A percentile compares a stretch with the other conserved stretches of the same genome.
phyloP scores from a whole-genome alignment of 2,329 filamentous ascomycete genomes.

The Penicillium sp. region DNA sequence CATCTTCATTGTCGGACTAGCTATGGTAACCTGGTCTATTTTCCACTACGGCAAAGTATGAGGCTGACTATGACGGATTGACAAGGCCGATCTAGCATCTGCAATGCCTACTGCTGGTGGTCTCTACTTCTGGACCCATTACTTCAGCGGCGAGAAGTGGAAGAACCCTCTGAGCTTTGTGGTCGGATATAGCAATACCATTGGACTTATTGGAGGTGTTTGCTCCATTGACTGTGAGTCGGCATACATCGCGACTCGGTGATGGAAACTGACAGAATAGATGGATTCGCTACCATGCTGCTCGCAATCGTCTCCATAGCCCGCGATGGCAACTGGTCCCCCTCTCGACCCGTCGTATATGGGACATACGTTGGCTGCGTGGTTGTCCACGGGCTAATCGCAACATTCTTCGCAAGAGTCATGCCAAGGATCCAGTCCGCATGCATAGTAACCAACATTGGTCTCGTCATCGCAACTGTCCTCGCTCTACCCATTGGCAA shows the following conservation, averaged over 20 bases:
- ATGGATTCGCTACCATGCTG: slow-evolving; percentile 33
- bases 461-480: slow-evolving; percentile 59
- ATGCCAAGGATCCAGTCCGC: slow-evolving; percentile 65
- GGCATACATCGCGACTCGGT: neutral
- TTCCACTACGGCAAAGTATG: neutral
- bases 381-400: slow-evolving; percentile 59
- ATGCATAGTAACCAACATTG: slow-evolving; percentile 60
- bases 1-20: slow-evolving; percentile 63
- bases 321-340: slow-evolving; percentile 60
- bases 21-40: slow-evolving; percentile 54
- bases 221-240: slow-evolving; percentile 64
- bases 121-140: slow-evolving; percentile 64
- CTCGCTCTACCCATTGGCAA: slow-evolving; percentile 60
- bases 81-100: slow-evolving; percentile 54
- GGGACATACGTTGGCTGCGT: slow-evolving; percentile 61
- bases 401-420: slow-evolving; percentile 57
- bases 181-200: slow-evolving; percentile 65
- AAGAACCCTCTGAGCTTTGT: slow-evolving; percentile 63
- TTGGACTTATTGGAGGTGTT: slow-evolving; percentile 63
- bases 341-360: slow-evolving; percentile 61
- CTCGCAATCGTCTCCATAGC: slow-evolving; percentile 63
- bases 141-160: slow-evolving; percentile 59
- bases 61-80: neutral
- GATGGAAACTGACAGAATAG: slow-evolving; percentile 13
- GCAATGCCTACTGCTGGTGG: slow-evolving; percentile 65